Conservation (phyloP, 352 stramenopile species). For the Phytophthora lateralis region DNA sequence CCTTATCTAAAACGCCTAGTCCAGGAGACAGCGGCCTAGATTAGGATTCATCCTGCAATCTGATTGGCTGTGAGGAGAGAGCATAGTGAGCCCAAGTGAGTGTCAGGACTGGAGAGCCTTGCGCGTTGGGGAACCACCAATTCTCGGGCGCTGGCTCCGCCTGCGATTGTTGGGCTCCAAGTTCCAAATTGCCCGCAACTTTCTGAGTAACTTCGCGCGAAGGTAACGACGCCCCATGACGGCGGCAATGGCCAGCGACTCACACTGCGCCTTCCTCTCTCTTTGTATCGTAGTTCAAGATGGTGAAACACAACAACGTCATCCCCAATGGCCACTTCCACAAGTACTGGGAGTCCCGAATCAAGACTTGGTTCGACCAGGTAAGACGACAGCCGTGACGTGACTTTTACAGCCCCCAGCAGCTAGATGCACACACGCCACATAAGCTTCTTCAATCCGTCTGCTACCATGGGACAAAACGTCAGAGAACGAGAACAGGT, state of each 20-base stretch:
- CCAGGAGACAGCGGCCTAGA: background rate
- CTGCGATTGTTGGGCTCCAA: conserved; percentile 57
- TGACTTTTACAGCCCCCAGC: background rate
- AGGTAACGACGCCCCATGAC: conserved; percentile 48
- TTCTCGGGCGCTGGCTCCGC: conserved; percentile 40
- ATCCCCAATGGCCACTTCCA: conserved; percentile 99
- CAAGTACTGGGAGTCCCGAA: conserved; percentile 98
- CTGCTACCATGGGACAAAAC: too few relatives aligned
- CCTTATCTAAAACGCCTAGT: background rate
- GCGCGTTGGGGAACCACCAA: conserved; percentile 85
- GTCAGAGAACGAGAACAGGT: conserved; percentile 10
- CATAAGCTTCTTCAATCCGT: too few relatives aligned
- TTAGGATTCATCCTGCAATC: background rate
- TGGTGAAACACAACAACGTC: conserved; percentile 99
- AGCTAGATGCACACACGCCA: background rate
- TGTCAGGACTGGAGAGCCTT: conserved; percentile 70
- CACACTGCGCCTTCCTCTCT: conserved; percentile 1
- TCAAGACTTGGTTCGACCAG: conserved; percentile 97
- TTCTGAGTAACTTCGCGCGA: conserved; percentile 80
- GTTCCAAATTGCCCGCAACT: conserved; percentile 92
- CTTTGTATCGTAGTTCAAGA: conserved; percentile 43
- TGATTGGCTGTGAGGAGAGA: conserved; percentile 48
- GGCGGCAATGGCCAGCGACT: background rate
- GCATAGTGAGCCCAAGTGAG: conserved; percentile 72
- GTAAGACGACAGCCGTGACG: conserved; percentile 42